phyloP scores from a whole-genome alignment of 768 basidiomycete genomes.

The Boletus reticulatus region DNA sequence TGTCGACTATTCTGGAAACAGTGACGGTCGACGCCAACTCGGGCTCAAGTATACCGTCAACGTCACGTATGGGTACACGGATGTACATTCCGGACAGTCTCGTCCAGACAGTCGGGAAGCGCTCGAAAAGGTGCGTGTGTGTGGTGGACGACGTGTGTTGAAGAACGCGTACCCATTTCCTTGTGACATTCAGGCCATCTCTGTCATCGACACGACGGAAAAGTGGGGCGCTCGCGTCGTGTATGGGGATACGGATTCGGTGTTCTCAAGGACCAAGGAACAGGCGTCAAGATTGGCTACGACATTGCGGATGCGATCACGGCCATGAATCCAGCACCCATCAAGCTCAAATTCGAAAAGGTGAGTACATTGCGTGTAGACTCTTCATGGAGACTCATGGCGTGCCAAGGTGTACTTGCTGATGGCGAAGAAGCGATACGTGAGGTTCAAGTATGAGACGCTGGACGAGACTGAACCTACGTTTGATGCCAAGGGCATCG shows the following conservation, averaged over 20 bases:
- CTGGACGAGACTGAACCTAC: constrained; percentile 73
- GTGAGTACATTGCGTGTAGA: constrained; percentile 33
- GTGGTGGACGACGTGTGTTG: too few species aligned
- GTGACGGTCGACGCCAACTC: constrained; percentile 85
- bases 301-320: constrained; percentile 92
- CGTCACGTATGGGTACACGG: constrained; percentile 96
- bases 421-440: constrained; percentile 97
- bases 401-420: constrained; percentile 81
- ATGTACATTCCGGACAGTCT: constrained; percentile 99
- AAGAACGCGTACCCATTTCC: too few species aligned
- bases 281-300: constrained; percentile 88
- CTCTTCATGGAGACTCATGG: background rate
- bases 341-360: constrained; percentile 99
- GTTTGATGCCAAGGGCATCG: constrained; percentile 98
- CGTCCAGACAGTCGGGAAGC: constrained; percentile 95
- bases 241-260: constrained; percentile 96
- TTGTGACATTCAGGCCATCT: constrained; percentile 61
- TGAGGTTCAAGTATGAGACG: constrained; percentile 92
- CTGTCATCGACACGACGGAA: constrained; percentile 65
- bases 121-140: constrained; percentile 75
- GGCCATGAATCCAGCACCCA: constrained; percentile 78
- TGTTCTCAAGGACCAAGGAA: constrained; percentile 86
- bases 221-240: constrained; percentile 94
- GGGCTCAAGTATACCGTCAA: constrained; percentile 93
- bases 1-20: too few species aligned